Base-by-base conservation (phyloP, 345 rosid genomes). In the Kernera saxatilis region DNA sequence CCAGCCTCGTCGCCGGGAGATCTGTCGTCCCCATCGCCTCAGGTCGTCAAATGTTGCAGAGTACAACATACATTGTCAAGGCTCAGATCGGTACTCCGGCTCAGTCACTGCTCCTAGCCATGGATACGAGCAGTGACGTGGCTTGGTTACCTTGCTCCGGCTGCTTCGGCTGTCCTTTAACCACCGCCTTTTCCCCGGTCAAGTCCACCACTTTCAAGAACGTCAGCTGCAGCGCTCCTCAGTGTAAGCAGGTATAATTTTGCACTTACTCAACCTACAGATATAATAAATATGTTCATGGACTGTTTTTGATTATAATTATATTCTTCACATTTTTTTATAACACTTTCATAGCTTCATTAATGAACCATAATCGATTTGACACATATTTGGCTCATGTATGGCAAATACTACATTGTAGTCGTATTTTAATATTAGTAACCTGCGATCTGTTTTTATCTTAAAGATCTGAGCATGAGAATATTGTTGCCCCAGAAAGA, bases 81-180 rank as follows among this genome's bases (percentile, higher is more conserved):
- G 87, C 83, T 35, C 74, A 78, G 67, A 72, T 93, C 10, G 98
- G 98, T 0, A 91, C 94, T 10, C 98, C 97, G 0, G 72, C 94
- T 9, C 98, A 93, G 79, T 65, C 91, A 22, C 54, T 93, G 72
- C 87, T 91, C 41, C 14, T 91, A 86, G 96, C 97, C 49, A 69
- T 93, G 82, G 98, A 93, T 64, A 93, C 87, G 0, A 93, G 97
- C 83, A 88, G 85, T 45, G 97, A 93, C 74, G 87, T 83, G 45
- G 91, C 97, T 39, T 93, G 88, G 97, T 13, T 93, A 21, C 96
- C 97, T 5, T 91, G 97, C 64, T 74, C 76, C 2, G 94, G 92
- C 61, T 93, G 97, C 72, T 76, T 73, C 33, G 97, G 98, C 8
- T 91, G 96, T 79, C 74, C 96, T 37, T 87, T 85, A 19, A 70